These are phyloP conservation scores for Fonsecaea nubica DNA, from an alignment of 2,329 filamentous ascomycete genomes.

Conservation along the genomic window DNA sequence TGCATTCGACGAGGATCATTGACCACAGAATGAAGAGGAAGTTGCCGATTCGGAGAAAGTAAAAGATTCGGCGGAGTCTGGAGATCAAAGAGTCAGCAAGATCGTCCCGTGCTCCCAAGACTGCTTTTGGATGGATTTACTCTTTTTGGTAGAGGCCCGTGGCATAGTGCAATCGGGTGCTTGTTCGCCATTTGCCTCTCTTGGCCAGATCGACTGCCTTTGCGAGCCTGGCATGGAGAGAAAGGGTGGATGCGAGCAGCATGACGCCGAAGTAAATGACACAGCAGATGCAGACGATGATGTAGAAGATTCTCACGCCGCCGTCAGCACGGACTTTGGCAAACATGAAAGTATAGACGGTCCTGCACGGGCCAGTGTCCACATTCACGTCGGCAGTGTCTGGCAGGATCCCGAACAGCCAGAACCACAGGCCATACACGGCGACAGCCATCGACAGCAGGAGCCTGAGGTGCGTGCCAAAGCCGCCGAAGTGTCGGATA, in stretches of 20 bases:
- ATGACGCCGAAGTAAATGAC: slow-evolving; percentile 25
- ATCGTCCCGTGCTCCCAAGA: not conserved
- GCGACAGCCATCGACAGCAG: slow-evolving; percentile 25
- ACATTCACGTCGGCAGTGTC: slow-evolving; percentile 12
- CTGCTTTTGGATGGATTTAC: slow-evolving; percentile 11
- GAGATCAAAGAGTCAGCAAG: slow-evolving; percentile 4
- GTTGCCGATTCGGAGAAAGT: slow-evolving; percentile 25
- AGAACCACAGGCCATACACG: slow-evolving; percentile 26
- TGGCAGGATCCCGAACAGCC: slow-evolving; percentile 17
- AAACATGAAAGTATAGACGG: slow-evolving; percentile 31
- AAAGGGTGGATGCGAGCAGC: slow-evolving; percentile 18
- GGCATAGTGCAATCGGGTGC: slow-evolving; percentile 29
- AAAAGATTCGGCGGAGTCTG: slow-evolving; percentile 24
- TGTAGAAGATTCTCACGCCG: slow-evolving; percentile 28
- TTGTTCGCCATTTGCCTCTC: slow-evolving; percentile 23
- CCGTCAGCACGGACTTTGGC: slow-evolving; percentile 25
- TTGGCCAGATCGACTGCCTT: slow-evolving; percentile 18
- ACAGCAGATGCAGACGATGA: slow-evolving; percentile 24
- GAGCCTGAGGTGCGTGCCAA: slow-evolving; percentile 30
- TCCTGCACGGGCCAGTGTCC: slow-evolving; percentile 24
- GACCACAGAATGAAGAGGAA: slow-evolving; percentile 27
- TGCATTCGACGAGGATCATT: slow-evolving; percentile 27
- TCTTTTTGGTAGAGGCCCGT: slow-evolving; percentile 26
- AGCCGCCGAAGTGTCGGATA: slow-evolving; percentile 30
- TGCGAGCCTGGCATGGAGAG: slow-evolving; percentile 11